Percentiles rank a stretch among this genome's conserved stretches.
Conservation (phyloP, 2,329 filamentous ascomycete genomes). For the Truncatella angustata region DNA sequence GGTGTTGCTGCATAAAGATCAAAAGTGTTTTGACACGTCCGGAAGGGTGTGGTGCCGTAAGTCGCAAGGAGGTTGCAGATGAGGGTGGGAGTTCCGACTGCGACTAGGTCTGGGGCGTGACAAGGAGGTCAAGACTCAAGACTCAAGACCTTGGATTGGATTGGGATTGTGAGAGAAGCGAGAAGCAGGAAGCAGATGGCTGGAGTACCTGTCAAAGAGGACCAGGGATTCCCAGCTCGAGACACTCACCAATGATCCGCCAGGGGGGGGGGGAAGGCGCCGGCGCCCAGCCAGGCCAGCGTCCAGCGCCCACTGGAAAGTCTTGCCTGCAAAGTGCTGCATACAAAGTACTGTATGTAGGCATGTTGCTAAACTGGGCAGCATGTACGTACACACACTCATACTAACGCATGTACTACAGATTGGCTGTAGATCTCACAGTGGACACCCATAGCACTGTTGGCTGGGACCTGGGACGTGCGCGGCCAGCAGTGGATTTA, state of each 20-base stretch:
- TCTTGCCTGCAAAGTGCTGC: no score
- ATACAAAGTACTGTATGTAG: no score
- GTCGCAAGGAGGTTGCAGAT: conserved; percentile 17
- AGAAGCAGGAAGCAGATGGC: no score
- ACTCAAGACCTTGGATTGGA: no score
- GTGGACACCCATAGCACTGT: not conserved
- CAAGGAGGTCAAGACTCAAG: not conserved
- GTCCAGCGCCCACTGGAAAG: no score
- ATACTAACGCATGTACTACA: no score
- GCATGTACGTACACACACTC: no score
- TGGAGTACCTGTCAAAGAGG: no score
- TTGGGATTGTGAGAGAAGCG: conserved; percentile 3
- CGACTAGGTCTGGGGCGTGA: not conserved
- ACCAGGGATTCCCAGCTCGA: no score
- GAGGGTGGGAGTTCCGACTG: conserved; percentile 8
- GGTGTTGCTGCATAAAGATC: conserved; percentile 29
- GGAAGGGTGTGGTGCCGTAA: conserved; percentile 37
- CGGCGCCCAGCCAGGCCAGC: not conserved
- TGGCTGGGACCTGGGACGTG: not conserved
- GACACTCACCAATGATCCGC: no score
- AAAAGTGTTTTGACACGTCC: conserved; percentile 38
- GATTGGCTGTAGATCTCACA: not conserved
- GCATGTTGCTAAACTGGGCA: not conserved
- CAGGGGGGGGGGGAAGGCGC: no score
- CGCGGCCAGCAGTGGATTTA: no score